Base-by-base conservation (phyloP, 1,284 basidiomycete species). In the Xerocomus amazonicus region DNA sequence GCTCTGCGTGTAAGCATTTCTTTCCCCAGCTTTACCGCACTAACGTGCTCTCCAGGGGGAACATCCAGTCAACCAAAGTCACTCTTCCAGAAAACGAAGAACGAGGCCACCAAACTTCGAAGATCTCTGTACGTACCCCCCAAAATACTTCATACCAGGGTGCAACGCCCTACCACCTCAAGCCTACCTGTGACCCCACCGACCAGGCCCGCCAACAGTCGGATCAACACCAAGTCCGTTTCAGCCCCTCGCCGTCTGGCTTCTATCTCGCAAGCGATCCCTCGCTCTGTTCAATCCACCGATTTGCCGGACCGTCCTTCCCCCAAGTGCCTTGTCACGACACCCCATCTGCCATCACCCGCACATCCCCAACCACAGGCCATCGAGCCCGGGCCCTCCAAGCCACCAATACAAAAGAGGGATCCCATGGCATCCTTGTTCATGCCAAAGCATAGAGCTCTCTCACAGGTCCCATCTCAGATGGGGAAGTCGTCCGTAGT, bases 11-110 rank as follows among this genome's bases (percentile, higher is more conserved):
- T 86, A 68, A 64, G 80, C 54, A 33, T 44, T 29, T 10, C 32
- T 51, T 19, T 4, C 14, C 14, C 28, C 23, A 10, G 8, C 19
- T 36, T 48, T 48, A 9, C 52, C 50, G 39, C 43, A 47, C 57
- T 54, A 28, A 52, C 54, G 39, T 53, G 10, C 42, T 43, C 37
- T 48, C 27, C 56, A 84, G 82, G 82, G 80, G 73, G 72, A 38
- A 61, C 65, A 27, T 54, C 65, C 34, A 55, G 66, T 38, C 78
- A 75, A 55, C 81, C 83, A 16, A 88, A 83, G 70, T 77, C 82
- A 9, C 71, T 90, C 10, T 81, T 90, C 56, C 84, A 90, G 70
- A 89, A 87, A 70, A 84, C 87, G 8, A 77, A 78, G 52, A 73
- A 73, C 31, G 83, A 88, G 59, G 83, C 85, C 12, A 81, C 78